Evolutionary conservation across 306 rosid genomes (phyloP).

Genomic region (Astragalus glycyphyllos): DNA sequence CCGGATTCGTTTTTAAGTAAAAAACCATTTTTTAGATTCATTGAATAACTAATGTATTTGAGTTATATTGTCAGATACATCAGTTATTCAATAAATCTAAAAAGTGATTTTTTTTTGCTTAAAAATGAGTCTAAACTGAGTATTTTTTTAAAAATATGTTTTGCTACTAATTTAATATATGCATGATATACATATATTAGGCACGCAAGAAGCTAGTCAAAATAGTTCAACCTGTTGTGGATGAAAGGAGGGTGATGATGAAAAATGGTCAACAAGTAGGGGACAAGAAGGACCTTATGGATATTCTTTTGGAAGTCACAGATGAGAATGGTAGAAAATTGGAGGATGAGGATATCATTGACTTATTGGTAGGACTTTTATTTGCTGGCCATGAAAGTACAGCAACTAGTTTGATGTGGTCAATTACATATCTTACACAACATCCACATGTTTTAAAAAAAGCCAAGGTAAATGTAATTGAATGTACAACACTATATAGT

Average conservation of each 20-base stretch:
- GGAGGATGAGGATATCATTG: constrained; percentile 56
- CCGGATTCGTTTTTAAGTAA: no score
- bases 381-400: constrained; percentile 31
- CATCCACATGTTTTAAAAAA: constrained; percentile 1
- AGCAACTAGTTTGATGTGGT: neutral
- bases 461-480: constrained; percentile 6
- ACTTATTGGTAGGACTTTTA: constrained; percentile 30
- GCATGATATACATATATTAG: constrained; percentile 9
- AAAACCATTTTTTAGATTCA: no score
- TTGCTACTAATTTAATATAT: no score
- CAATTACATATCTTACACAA: neutral
- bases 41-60: no score
- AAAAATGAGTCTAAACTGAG: no score
- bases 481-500: neutral
- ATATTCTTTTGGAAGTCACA: constrained; percentile 46
- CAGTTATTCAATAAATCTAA: no score
- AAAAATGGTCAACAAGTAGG: neutral
- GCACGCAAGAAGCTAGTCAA: constrained; percentile 35
- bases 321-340: constrained; percentile 51
- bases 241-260: constrained; percentile 20
- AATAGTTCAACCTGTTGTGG: constrained; percentile 24
- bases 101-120: no score
- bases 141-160: no score
- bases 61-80: no score
- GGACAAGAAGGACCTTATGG: constrained; percentile 51